phyloP scores from a whole-genome alignment of 208 protist genomes.

The Trypanosomatidae sp. region DNA sequence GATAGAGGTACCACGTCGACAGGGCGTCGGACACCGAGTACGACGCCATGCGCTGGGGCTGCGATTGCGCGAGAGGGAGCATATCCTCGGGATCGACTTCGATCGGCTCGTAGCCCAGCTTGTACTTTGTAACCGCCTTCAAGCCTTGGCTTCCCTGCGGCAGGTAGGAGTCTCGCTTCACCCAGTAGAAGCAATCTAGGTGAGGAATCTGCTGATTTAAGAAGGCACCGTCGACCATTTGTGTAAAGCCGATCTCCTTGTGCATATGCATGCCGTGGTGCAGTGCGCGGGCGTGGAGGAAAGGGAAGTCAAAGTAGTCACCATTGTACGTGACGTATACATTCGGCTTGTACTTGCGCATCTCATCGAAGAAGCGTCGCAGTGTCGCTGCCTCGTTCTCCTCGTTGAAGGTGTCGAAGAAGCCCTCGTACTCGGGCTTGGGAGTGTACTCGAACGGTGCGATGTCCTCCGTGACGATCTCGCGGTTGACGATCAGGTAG shows the following conservation, averaged over 20 bases:
- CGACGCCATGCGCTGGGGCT: conserved; percentile 97
- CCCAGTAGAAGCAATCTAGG: conserved; percentile 99
- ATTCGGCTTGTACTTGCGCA: conserved; percentile 95
- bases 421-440: conserved; percentile 97
- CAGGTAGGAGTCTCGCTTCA: conserved; percentile 99
- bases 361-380: conserved; percentile 96
- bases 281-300: conserved; percentile 95
- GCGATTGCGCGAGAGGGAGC: conserved; percentile 93
- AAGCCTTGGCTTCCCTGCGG: conserved; percentile 97
- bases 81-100: conserved; percentile 99
- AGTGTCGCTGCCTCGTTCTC: conserved; percentile 93
- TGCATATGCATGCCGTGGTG: conserved; percentile 88
- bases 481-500: conserved; percentile 98
- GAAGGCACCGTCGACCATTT: conserved; percentile 93
- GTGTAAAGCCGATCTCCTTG: conserved; percentile 87
- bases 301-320: conserved; percentile 99
- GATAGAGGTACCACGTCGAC: conserved; percentile 99
- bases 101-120: conserved; percentile 99
- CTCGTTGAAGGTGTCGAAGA: conserved; percentile 98
- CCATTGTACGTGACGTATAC: conserved; percentile 99
- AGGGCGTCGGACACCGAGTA: conserved; percentile 99
- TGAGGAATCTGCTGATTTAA: conserved; percentile 93
- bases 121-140: conserved; percentile 98
- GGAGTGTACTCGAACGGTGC: conserved; percentile 99
- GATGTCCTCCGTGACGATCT: conserved; percentile 98